phyloP scores from a whole-genome alignment of 1,139 yeast genomes.

The Candida sojae region DNA sequence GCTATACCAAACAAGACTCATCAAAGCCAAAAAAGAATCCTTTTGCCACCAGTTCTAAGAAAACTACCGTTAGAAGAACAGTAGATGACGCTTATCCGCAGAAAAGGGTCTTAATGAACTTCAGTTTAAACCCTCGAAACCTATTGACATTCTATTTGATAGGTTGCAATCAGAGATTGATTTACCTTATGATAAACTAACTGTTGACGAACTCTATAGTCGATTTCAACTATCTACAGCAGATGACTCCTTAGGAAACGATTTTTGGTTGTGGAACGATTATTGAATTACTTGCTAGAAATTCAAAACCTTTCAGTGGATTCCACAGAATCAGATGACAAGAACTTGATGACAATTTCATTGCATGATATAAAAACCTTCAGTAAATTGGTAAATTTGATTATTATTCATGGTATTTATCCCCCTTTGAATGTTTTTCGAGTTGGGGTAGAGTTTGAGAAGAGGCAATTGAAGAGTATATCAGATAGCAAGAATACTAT shows the following conservation, averaged over 20 bases:
- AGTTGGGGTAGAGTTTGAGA: constrained; percentile 66
- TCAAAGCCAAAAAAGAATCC: constrained; percentile 27
- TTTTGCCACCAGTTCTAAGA: constrained; percentile 25
- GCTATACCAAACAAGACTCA: constrained; percentile 2
- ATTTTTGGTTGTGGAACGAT: constrained; percentile 24
- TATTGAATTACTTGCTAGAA: constrained; percentile 32
- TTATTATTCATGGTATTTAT: constrained; percentile 72
- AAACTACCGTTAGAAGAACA: constrained; percentile 33
- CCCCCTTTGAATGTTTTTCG: constrained; percentile 56
- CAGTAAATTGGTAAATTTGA: constrained; percentile 60
- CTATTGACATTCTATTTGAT: constrained; percentile 38
- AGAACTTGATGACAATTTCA: constrained; percentile 65
- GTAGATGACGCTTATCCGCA: constrained; percentile 36
- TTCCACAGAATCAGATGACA: constrained; percentile 19
- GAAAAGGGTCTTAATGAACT: constrained; percentile 39
- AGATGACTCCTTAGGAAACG: constrained; percentile 13
- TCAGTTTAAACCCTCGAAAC: constrained; percentile 29
- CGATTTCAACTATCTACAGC: constrained; percentile 8
- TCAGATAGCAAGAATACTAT: constrained; percentile 25
- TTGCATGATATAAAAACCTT: constrained; percentile 80
- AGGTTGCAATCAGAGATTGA: constrained; percentile 32
- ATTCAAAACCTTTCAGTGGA: constrained; percentile 39
- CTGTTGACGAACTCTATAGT: constrained; percentile 18
- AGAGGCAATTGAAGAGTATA: constrained; percentile 55
- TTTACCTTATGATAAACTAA: constrained; percentile 23